These are phyloP conservation scores for Botrytis fabae DNA, from an alignment of 2,329 filamentous ascomycete species.

Conservation along the genomic window DNA sequence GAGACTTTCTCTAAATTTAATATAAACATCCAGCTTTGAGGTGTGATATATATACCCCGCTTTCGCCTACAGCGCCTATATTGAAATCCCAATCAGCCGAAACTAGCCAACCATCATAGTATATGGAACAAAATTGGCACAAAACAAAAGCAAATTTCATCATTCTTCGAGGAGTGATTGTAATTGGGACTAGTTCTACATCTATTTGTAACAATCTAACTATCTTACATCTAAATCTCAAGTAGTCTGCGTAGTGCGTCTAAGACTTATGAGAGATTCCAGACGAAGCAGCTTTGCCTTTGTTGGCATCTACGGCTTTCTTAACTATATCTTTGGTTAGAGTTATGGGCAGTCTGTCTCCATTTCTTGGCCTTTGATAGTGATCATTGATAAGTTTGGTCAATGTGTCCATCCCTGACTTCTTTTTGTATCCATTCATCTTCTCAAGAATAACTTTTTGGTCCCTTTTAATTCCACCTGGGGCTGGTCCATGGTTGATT, in stretches of 20 bases:
- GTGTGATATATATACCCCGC: not conserved
- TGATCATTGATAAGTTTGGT: no score
- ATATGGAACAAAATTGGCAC: not conserved
- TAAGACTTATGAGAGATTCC: not conserved
- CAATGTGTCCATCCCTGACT: no score
- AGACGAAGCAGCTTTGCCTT: no score
- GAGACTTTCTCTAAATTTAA: not conserved
- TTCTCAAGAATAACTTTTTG: no score
- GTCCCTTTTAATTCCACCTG: no score
- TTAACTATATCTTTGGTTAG: no score
- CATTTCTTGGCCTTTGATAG: no score
- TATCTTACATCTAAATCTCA: not conserved
- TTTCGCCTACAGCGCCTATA: not conserved
- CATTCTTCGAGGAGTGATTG: not conserved
- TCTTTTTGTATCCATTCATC: no score
- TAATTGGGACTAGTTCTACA: not conserved
- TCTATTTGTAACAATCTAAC: not conserved
- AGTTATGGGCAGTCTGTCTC: no score
- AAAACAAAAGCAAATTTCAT: not conserved
- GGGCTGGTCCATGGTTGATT: no score
- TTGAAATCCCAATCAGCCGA: not conserved
- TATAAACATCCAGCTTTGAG: not conserved
- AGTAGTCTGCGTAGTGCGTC: not conserved
- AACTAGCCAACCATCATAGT: not conserved
- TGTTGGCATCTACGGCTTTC: no score